Base-by-base conservation (phyloP, 805 yeast genomes). In the Candida hispaniensis region DNA sequence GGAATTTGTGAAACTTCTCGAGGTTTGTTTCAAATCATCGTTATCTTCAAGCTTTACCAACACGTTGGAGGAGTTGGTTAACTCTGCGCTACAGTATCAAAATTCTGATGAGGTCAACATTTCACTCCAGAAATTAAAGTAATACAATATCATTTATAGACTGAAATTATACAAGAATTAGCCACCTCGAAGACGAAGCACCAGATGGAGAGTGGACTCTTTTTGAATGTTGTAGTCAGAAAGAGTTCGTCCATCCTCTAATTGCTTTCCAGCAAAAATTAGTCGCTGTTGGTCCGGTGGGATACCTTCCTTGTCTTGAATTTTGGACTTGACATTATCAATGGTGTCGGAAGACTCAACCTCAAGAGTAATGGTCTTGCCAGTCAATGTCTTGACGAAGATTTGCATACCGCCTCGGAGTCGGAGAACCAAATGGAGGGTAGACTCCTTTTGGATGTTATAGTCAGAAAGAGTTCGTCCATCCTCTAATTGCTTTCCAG, bases 211-310 rank as follows among this genome's bases (percentile, higher is more conserved):
- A 32, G 93, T 75, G 41, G 94, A 81, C 66, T 83, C 94, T 71
- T 83, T 83, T 67, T 83, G 94, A 59, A 82, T 82, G 76, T 82
- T 83, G 78, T 82, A 83, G 64, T 83, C 94, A 35, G 93, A 79
- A 47, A 83, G 66, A 34, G 94, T 83, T 70, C 94, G 79, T 50
- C 95, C 95, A 53, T 83, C 95, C 67, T 83, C 95, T 51, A 83
- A 70, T 66, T 83, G 95, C 70, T 83, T 83, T 71, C 94, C 94
- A 51, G 94, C 94, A 55, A 83, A 83, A 65, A 83, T 83, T 53
- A 83, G 69, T 67, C 94, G 75, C 67, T 83, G 94, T 64, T 83
- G 94, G 69, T 83, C 94, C 50, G 94, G 94, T 54, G 94, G 94
- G 53, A 83, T 83, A 53, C 94, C 94, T 64, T 82, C 94, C 72